Evolutionary conservation across 306 rosid genomes (phyloP).

Genomic region (Acacia acuminata): DNA sequence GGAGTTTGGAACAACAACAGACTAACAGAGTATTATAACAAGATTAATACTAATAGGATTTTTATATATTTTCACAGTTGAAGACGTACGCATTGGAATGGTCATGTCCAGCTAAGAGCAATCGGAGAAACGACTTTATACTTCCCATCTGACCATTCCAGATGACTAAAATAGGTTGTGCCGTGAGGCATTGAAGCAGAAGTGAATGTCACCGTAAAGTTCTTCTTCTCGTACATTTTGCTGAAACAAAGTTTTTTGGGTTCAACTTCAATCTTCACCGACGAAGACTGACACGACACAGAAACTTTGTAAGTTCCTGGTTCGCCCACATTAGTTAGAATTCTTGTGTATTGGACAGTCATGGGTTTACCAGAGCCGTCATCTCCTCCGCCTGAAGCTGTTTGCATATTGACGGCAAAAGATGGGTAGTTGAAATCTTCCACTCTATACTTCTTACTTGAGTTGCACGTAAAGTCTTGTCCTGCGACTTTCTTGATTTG

Average conservation of each 20-base stretch:
- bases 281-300: conserved; percentile 40
- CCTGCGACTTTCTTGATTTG: conserved; percentile 55
- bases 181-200: conserved; percentile 61
- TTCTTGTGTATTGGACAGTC: conserved; percentile 61
- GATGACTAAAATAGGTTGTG: conserved; percentile 57
- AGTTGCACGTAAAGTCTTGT: conserved; percentile 51
- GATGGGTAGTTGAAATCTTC: conserved; percentile 88
- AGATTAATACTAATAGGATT: background rate
- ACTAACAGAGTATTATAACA: background rate
- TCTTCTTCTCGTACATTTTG: conserved; percentile 50
- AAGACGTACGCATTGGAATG: background rate
- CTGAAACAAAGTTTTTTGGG: conserved; percentile 67
- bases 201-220: conserved; percentile 70
- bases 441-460: conserved; percentile 58
- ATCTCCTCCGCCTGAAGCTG: conserved; percentile 21
- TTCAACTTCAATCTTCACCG: conserved; percentile 67
- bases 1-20: conserved; percentile 1
- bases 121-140: conserved; percentile 73
- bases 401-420: conserved; percentile 66
- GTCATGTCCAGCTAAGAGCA: conserved; percentile 79
- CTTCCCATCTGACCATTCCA: conserved; percentile 92
- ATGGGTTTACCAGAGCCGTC: conserved; percentile 3
- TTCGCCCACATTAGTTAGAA: conserved; percentile 73
- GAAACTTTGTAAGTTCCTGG: conserved; percentile 63
- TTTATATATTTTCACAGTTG: conserved; percentile 25